Percentiles rank a stretch among this genome's conserved stretches.
These are phyloP conservation scores for Drechslerella dactyloides DNA, from an alignment of 2,329 filamentous ascomycete genomes.

Conservation along the genomic window DNA sequence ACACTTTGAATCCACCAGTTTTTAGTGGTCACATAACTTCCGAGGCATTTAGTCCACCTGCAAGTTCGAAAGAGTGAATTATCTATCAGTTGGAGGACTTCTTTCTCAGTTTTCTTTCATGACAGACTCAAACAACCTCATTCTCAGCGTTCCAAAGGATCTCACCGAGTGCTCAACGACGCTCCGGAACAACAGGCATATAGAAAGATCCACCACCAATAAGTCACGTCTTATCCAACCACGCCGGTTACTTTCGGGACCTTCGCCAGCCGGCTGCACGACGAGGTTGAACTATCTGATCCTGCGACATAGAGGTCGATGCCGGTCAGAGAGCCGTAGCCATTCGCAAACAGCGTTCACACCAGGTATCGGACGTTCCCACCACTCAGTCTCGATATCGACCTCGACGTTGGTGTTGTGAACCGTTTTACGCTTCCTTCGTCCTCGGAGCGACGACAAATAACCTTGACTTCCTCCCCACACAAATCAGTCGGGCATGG, in stretches of 20 bases:
- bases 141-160: conserved; percentile 31
- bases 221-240: background rate
- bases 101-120: conserved; percentile 20
- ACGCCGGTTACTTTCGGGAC: background rate
- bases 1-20: conserved; percentile 23
- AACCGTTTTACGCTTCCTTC: conserved; percentile 10
- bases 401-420: background rate
- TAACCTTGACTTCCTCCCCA: conserved; percentile 37
- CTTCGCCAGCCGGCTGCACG: too few species aligned
- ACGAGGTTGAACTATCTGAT: background rate
- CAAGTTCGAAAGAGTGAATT: background rate
- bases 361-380: background rate
- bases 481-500: conserved; percentile 48
- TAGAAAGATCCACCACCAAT: background rate
- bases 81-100: conserved; percentile 15
- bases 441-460: conserved; percentile 30
- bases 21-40: conserved; percentile 16
- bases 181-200: background rate
- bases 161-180: background rate
- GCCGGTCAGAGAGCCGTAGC: background rate
- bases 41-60: conserved; percentile 47
- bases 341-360: background rate
- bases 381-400: background rate
- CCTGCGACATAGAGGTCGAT: background rate
- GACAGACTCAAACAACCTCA: background rate